Base-by-base conservation (phyloP, 495 filamentous ascomycete genomes). In the Hypomontagnella submonticulosa region DNA sequence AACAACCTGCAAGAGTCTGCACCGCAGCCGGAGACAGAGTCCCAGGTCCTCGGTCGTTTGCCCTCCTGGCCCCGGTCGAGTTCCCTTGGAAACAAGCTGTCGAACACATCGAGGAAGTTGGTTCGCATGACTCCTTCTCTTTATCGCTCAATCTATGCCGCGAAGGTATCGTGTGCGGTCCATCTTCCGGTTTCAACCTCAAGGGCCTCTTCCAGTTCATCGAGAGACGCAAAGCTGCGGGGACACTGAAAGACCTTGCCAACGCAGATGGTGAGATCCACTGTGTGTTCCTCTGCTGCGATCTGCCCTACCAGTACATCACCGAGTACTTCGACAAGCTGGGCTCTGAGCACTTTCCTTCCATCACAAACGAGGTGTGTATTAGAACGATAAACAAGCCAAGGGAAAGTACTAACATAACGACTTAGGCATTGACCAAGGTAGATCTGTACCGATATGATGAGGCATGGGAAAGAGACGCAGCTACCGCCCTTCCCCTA, bases 291-390 rank as follows among this genome's bases (percentile, higher is more conserved):
- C 69, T 85, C 10, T 87, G 84, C 72, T 85, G 84, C 34, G 86
- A 89, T 63, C 71, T 89, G 18, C 86, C 86, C 9, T 88, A 89
- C 57, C 85, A 89, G 70, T 88, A 89, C 53, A 79, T 89, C 37
- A 73, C 77, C 16, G 80, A 83, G 65, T 89, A 89, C 59, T 88
- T 87, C 57, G 69, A 82, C 41, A 87, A 85, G 62, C 70, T 88
- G 11, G 78, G 74, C 7, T 52, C 74, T 0, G 75, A 77, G 9
- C 70, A 83, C 55, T 88, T 89, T 62, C 84, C 79, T 15, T 73
- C 79, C 0, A 88, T 87, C 16, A 72, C 72, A n/a, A 88, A 88
- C 54, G 73, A 85, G 76, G 84, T 85, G 68, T 54, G 74, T 57
- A 9, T 32, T 43, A 12, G 23, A 1, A 11, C 27, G 3, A 6